Evolutionary conservation across 495 filamentous ascomycete genomes (phyloP).

Genomic region (Friedmanniomyces endolithicus): DNA sequence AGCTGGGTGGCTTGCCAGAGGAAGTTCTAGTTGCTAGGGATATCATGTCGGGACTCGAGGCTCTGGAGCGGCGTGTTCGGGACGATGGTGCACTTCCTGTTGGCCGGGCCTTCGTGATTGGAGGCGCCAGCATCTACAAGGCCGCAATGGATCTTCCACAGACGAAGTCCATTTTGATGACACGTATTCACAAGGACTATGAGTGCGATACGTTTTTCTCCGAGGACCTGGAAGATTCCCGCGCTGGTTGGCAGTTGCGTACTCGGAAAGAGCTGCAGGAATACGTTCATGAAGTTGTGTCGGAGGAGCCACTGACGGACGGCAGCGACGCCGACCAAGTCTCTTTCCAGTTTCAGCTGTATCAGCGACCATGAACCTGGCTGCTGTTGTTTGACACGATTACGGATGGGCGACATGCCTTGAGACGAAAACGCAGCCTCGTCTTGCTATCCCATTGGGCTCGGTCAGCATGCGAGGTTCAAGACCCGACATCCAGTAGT

Average conservation of each 20-base stretch:
- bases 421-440: too few species aligned
- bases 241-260: slow-evolving; percentile 38
- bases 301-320: slow-evolving; percentile 39
- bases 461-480: too few species aligned
- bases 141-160: slow-evolving; percentile 42
- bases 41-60: slow-evolving; percentile 42
- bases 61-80: slow-evolving; percentile 26
- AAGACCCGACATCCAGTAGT: too few species aligned
- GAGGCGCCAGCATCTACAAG: slow-evolving; percentile 73
- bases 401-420: too few species aligned
- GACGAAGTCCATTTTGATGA: slow-evolving; percentile 45
- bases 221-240: slow-evolving; percentile 35
- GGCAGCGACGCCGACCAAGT: slow-evolving; percentile 31
- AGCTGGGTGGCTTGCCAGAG: slow-evolving; percentile 24
- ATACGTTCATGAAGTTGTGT: slow-evolving; percentile 49
- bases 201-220: slow-evolving; percentile 89
- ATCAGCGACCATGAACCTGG: slow-evolving; percentile 38
- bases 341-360: slow-evolving; percentile 41
- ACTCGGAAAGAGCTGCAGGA: slow-evolving; percentile 38
- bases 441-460: too few species aligned
- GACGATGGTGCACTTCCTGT: slow-evolving; percentile 21
- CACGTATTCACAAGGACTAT: slow-evolving; percentile 48
- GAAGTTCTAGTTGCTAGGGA: slow-evolving; percentile 28
- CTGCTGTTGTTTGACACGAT: too few species aligned
- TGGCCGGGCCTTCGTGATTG: slow-evolving; percentile 69